Conservation (phyloP, 78 protist species). For the Dictyostelium citrinum region DNA sequence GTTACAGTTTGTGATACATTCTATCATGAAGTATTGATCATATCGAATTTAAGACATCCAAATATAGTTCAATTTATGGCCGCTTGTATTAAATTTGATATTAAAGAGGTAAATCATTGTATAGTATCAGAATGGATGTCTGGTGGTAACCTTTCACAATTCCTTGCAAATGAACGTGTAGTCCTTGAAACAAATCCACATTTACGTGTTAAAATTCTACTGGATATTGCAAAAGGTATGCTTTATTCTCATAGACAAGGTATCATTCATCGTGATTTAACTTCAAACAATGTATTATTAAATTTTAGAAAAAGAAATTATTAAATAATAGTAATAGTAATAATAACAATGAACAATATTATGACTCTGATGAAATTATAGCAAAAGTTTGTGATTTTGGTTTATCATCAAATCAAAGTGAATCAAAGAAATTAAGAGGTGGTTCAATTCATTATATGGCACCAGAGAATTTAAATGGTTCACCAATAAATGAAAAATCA, state of each 20-base stretch:
- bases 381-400: slow-evolving; percentile 32
- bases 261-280: slow-evolving; percentile 88
- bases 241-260: slow-evolving; percentile 75
- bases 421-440: background rate
- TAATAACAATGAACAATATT: background rate
- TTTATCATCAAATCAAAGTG: slow-evolving; percentile 10
- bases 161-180: background rate
- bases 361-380: background rate
- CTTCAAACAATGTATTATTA: slow-evolving; percentile 79
- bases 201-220: slow-evolving; percentile 55
- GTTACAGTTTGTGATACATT: slow-evolving; percentile 4
- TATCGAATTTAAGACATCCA: slow-evolving; percentile 57
- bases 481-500: slow-evolving; percentile 41
- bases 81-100: slow-evolving; percentile 1
- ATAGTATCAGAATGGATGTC: slow-evolving; percentile 75
- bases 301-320: slow-evolving; percentile 1
- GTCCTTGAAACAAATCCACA: background rate
- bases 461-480: slow-evolving; percentile 53
- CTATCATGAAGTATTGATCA: background rate
- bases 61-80: slow-evolving; percentile 78
- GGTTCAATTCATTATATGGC: slow-evolving; percentile 60
- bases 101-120: slow-evolving; percentile 51
- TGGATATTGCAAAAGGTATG: slow-evolving; percentile 88
- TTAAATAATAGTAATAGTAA: background rate
- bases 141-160: slow-evolving; percentile 19